Evolutionary conservation across 1,139 yeast species (phyloP), one percentile per base, ranked within the genome.

Genomic region (Chernovozyma aurita): DNA sequence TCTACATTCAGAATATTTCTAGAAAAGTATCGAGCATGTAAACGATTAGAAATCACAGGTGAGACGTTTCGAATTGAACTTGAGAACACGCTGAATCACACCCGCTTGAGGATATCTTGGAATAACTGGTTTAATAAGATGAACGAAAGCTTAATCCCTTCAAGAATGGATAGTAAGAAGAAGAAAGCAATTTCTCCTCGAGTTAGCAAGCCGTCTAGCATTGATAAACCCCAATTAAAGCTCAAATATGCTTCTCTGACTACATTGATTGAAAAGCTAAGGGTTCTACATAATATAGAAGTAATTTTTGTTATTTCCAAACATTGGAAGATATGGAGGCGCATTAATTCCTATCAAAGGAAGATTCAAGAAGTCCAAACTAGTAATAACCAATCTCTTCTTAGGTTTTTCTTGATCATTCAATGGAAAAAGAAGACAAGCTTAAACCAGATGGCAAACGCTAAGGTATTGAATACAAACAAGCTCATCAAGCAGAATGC

Each of bases 371-470:
- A 18, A 12, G 31, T 32, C 13, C 14, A 24, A 18, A 12, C 18
- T 9, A 4, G 5, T 7, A 30, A 25, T 14, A 28, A 34, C 25
- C 12, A 9, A 9, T 13, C 30, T 14, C 18, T 33, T 2, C 13
- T 30, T 3, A 28, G 24, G 14, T 30, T 33, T 16, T 30, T 30
- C 25, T 25, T 34, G 3, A 15, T 28, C 3, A 14, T 17, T 4
- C 31, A 37, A 26, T 33, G 37, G 34, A 24, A 18, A 12, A 31
- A 25, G n/a, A 21, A 28, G 24, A 16, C 12, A 11, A 12, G 18
- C n/a, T 28, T 37, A 22, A 24, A 30, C 5, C 16, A n/a, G 7
- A 4, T 30, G 14, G 34, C 37, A 8, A 25, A 18, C 12, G 21
- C 18, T 4, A 15, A 20, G 9, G 15, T 34, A 8, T 9, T 14